A percentile compares a stretch with the other conserved stretches of the same genome.
Evolutionary conservation across 1,284 basidiomycete species (phyloP).

Genomic region (Ceratobasidium papillatum): DNA sequence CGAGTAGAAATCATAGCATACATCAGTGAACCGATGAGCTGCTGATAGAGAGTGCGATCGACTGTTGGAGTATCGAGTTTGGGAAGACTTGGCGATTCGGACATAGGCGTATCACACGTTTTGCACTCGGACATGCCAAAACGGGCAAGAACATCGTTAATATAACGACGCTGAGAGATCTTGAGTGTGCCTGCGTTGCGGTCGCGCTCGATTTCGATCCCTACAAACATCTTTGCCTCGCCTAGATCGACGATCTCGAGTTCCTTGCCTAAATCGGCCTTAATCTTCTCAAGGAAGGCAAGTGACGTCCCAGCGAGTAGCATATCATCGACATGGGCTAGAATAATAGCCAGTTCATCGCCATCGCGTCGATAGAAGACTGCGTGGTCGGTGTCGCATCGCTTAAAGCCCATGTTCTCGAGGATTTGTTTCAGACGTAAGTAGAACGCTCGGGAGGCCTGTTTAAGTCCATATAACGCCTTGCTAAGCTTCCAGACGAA

Average conservation of each 20-base stretch:
- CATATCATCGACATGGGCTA: slow-evolving; percentile 31
- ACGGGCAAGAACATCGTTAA: slow-evolving; percentile 22
- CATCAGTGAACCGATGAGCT: slow-evolving; percentile 46
- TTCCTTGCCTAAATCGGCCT: background rate
- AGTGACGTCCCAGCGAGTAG: background rate
- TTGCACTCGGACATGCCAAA: slow-evolving; percentile 28
- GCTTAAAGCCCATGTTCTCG: slow-evolving; percentile 42
- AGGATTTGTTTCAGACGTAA: slow-evolving; percentile 41
- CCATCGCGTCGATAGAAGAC: slow-evolving; percentile 21
- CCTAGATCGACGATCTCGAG: slow-evolving; percentile 47
- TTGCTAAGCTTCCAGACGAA: slow-evolving; percentile 30
- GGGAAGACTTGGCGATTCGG: background rate
- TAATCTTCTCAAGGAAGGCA: slow-evolving; percentile 6
- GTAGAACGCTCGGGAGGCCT: slow-evolving; percentile 31
- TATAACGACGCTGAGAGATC: slow-evolving; percentile 42
- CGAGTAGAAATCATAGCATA: slow-evolving; percentile 47
- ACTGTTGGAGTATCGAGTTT: background rate
- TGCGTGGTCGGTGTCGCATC: slow-evolving; percentile 24
- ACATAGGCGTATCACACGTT: slow-evolving; percentile 40
- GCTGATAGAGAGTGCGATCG: slow-evolving; percentile 19
- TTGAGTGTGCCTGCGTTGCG: background rate
- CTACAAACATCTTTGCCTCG: slow-evolving; percentile 42
- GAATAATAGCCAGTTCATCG: background rate
- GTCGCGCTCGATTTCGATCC: slow-evolving; percentile 43
- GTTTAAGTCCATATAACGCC: slow-evolving; percentile 49